Percentiles rank a stretch among this genome's conserved stretches.
Conservation (phyloP, 1,284 basidiomycete species). For the Malassezia brasiliensis region DNA sequence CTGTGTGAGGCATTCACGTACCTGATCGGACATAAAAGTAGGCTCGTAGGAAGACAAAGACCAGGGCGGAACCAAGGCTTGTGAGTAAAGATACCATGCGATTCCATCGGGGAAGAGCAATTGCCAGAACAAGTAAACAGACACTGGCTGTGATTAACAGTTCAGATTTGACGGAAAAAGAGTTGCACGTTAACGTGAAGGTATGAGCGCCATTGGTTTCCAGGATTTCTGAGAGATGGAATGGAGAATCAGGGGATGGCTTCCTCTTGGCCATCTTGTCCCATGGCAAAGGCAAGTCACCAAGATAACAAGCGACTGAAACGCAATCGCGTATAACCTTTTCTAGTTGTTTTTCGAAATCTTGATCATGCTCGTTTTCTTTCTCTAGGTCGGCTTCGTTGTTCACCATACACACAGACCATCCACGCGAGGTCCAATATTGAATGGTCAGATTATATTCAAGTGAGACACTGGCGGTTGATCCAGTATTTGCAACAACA, state of each 20-base stretch:
- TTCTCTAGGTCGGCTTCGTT: too few species aligned
- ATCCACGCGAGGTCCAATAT: slow-evolving; percentile 51
- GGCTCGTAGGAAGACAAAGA: background rate
- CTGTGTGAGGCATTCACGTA: slow-evolving; percentile 3
- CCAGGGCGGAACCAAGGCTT: too few species aligned
- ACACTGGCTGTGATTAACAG: too few species aligned
- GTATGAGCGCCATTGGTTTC: too few species aligned
- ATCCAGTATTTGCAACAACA: slow-evolving; percentile 60
- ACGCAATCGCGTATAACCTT: slow-evolving; percentile 59
- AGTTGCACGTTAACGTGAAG: too few species aligned
- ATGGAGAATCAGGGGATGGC: background rate
- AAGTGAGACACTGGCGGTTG: slow-evolving; percentile 53
- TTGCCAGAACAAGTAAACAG: too few species aligned
- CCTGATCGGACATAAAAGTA: background rate
- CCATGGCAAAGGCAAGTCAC: slow-evolving; percentile 24
- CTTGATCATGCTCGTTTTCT: too few species aligned
- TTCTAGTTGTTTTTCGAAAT: too few species aligned
- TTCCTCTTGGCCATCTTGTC: too few species aligned
- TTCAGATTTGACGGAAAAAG: too few species aligned
- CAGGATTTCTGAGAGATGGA: background rate
- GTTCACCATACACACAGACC: slow-evolving; percentile 58
- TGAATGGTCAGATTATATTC: slow-evolving; percentile 52
- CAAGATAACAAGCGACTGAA: slow-evolving; percentile 53
- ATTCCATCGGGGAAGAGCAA: too few species aligned
- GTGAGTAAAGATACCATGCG: too few species aligned